Evolutionary conservation across 2,329 filamentous ascomycete species (phyloP).

Genomic region (Xylariaceae sp.): DNA sequence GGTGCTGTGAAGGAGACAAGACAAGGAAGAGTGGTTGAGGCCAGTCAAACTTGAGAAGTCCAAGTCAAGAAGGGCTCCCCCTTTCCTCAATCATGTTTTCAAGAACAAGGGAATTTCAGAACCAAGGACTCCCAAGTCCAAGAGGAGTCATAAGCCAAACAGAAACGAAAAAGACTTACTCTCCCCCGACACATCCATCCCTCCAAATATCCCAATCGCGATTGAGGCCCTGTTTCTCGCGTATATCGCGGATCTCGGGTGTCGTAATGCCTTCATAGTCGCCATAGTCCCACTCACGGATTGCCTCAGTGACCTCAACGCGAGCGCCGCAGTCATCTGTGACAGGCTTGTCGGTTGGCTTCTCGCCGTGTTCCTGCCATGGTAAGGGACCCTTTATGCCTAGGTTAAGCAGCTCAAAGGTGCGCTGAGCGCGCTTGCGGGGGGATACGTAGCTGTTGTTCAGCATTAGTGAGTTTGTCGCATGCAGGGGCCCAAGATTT

Average conservation of each 20-base stretch:
- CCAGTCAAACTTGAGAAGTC: too few relatives aligned
- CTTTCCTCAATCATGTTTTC: too few relatives aligned
- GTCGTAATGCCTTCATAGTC: constrained; percentile 79
- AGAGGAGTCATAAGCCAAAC: neutral
- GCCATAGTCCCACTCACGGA: constrained; percentile 85
- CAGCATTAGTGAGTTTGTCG: constrained; percentile 1
- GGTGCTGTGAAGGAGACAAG: too few relatives aligned
- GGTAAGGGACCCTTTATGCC: constrained; percentile 65
- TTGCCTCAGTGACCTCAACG: constrained; percentile 63
- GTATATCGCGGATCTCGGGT: constrained; percentile 57
- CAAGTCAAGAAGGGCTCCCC: too few relatives aligned
- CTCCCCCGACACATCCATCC: constrained; percentile 81
- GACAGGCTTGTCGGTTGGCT: constrained; percentile 27
- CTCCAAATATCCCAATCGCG: constrained; percentile 78
- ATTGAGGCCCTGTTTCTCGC: constrained; percentile 51
- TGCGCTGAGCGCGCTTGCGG: constrained; percentile 75
- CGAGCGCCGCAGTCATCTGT: constrained; percentile 50
- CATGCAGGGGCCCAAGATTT: neutral
- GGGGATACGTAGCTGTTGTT: constrained; percentile 71
- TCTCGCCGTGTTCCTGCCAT: constrained; percentile 53
- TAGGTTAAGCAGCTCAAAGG: constrained; percentile 81
- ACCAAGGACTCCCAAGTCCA: neutral
- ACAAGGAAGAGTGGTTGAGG: too few relatives aligned
- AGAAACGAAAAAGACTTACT: constrained; percentile 48
- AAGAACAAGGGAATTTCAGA: too few relatives aligned